phyloP scores from a whole-genome alignment of 306 rosid species.

The Prunus salicina region DNA sequence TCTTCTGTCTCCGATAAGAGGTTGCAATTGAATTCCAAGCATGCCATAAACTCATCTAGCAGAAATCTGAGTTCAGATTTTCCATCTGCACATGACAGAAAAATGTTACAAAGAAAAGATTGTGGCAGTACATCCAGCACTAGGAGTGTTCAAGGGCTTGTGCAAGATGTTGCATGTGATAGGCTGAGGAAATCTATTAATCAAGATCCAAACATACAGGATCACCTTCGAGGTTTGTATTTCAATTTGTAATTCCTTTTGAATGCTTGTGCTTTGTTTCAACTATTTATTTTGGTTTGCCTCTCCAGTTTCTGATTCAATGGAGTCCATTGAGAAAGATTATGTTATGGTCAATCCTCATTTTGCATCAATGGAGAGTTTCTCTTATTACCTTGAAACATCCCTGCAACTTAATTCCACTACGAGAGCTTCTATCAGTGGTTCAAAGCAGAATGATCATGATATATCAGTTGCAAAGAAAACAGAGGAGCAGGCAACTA shows the following conservation, averaged over 20 bases:
- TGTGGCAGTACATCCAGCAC: constrained; percentile 26
- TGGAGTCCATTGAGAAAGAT: constrained; percentile 80
- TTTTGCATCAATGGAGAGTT: constrained; percentile 52
- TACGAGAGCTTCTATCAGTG: constrained; percentile 31
- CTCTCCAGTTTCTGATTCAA: constrained; percentile 62
- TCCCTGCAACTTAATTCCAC: constrained; percentile 44
- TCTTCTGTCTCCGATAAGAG: constrained; percentile 24
- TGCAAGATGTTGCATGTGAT: constrained; percentile 31
- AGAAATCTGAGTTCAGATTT: constrained; percentile 27
- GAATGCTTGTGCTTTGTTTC: constrained; percentile 20
- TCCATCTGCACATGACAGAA: constrained; percentile 25
- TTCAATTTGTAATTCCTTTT: constrained; percentile 10
- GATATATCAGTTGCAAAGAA: constrained; percentile 31
- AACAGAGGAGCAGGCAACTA: constrained; percentile 30
- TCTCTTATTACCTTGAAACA: constrained; percentile 60
- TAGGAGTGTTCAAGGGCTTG: constrained; percentile 26
- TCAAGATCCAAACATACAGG: constrained; percentile 30
- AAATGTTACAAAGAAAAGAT: constrained; percentile 22
- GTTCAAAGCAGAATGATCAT: constrained; percentile 36
- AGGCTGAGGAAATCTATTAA: constrained; percentile 34
- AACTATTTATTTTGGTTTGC: constrained; percentile 12
- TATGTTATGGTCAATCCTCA: constrained; percentile 70
- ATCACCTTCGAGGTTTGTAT: constrained; percentile 54
- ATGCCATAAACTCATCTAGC: constrained; percentile 31
- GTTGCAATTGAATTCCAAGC: constrained; percentile 34